Evolutionary conservation across 805 yeast species (phyloP).

Genomic region (Pichia paraexigua): DNA sequence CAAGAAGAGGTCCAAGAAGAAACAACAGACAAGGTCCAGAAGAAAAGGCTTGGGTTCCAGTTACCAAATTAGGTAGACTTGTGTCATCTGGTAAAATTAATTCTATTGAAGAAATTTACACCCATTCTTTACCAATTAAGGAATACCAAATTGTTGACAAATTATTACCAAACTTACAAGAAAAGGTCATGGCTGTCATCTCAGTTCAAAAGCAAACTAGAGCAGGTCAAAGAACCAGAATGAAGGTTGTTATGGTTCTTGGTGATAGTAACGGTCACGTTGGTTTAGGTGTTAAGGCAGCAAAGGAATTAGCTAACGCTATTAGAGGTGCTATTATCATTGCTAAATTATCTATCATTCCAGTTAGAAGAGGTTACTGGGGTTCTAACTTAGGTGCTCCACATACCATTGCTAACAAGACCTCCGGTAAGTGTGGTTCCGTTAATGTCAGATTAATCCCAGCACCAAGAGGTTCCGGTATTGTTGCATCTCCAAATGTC

Average conservation of each 20-base stretch:
- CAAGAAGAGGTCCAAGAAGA: constrained; percentile 50
- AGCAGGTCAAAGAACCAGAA: constrained; percentile 99
- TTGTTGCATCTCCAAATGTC: constrained; percentile 99
- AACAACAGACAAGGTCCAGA: constrained; percentile 78
- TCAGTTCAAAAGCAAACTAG: constrained; percentile 99
- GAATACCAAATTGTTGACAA: constrained; percentile 98
- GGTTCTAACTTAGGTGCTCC: constrained; percentile 99
- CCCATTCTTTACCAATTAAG: constrained; percentile 98
- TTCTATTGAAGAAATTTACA: constrained; percentile 96
- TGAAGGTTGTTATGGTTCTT: constrained; percentile 99
- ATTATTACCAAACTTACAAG: constrained; percentile 90
- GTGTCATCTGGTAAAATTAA: constrained; percentile 98
- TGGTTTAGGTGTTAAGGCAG: constrained; percentile 99
- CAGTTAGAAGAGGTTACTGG: constrained; percentile 99
- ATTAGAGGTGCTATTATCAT: constrained; percentile 99
- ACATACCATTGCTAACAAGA: constrained; percentile 96
- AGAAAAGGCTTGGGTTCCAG: constrained; percentile 99
- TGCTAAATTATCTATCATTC: constrained; percentile 97
- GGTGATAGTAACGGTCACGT: constrained; percentile 99
- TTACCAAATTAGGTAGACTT: constrained; percentile 99
- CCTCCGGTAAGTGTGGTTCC: constrained; percentile 99
- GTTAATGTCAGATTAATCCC: constrained; percentile 97
- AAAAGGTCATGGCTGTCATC: constrained; percentile 99
- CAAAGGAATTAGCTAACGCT: constrained; percentile 99
- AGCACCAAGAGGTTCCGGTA: constrained; percentile 99